Conservation (phyloP, 305 asterid genomes). For the Fraxinus floribunda region DNA sequence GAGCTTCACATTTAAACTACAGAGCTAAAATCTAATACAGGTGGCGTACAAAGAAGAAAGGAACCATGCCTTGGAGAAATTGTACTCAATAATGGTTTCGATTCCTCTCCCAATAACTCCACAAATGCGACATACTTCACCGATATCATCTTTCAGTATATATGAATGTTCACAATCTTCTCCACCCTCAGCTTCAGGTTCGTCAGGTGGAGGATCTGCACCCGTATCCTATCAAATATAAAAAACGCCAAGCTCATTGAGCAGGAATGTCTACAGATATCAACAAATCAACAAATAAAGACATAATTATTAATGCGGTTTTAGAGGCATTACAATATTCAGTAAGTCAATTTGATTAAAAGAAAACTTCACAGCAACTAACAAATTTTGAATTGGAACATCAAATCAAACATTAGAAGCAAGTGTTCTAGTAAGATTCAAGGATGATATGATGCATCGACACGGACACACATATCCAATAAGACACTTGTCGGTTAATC, state of each 20-base stretch:
- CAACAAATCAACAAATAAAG: conserved; percentile 11
- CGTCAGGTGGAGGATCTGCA: conserved; percentile 43
- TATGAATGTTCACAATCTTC: conserved; percentile 86
- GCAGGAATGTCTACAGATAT: conserved; percentile 7
- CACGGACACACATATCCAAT: not conserved
- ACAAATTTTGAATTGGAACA: not conserved
- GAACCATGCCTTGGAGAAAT: conserved; percentile 70
- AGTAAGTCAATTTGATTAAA: conserved; percentile 1
- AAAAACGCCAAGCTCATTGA: conserved; percentile 21
- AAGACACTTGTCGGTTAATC: not conserved
- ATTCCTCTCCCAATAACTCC: conserved; percentile 86
- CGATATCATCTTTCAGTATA: conserved; percentile 87
- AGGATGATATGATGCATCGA: not conserved
- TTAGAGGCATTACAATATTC: not conserved
- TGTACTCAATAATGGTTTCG: conserved; percentile 83
- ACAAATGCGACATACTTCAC: conserved; percentile 92
- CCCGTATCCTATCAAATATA: conserved; percentile 49
- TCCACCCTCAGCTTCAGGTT: conserved; percentile 44
- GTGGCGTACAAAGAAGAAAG: conserved; percentile 19
- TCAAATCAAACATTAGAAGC: not conserved
- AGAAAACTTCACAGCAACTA: conserved; percentile 1
- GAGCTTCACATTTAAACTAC: conserved; percentile 16
- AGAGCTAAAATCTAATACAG: conserved; percentile 18
- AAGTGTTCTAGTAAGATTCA: not conserved
- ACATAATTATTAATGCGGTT: not conserved